Conservation (phyloP, 805 yeast genomes). For the Candida namnaoensis region DNA sequence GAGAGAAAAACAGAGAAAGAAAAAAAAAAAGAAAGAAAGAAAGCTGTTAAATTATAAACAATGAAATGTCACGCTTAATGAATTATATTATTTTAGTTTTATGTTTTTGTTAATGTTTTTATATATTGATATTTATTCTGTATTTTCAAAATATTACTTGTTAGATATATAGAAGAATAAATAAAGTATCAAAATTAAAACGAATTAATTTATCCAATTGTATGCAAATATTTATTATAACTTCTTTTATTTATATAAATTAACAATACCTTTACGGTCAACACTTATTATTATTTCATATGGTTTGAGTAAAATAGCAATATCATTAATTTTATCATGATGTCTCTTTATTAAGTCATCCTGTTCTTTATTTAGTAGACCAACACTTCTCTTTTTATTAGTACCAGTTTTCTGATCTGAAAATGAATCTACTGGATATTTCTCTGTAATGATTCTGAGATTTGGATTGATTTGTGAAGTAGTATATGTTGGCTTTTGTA, state of each 20-base stretch:
- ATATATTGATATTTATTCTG: too few relatives aligned
- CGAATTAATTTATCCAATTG: neutral
- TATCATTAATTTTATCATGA: slow-evolving; percentile 40
- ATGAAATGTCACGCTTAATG: too few relatives aligned
- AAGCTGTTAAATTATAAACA: too few relatives aligned
- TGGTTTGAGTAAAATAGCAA: slow-evolving; percentile 38
- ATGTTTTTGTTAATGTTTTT: too few relatives aligned
- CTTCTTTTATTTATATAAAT: slow-evolving; percentile 37
- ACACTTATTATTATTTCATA: slow-evolving; percentile 54
- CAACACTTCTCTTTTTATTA: slow-evolving; percentile 12
- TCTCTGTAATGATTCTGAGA: slow-evolving; percentile 33
- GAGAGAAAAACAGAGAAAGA: too few relatives aligned
- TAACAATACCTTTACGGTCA: slow-evolving; percentile 59
- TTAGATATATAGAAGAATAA: too few relatives aligned
- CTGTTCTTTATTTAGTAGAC: slow-evolving; percentile 34
- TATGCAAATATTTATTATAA: too few relatives aligned
- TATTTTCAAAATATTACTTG: too few relatives aligned
- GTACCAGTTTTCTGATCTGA: slow-evolving; percentile 2
- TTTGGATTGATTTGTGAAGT: slow-evolving; percentile 28
- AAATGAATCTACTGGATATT: slow-evolving; percentile 6
- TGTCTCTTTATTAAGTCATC: slow-evolving; percentile 34
- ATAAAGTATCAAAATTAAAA: slow-evolving; percentile 5
- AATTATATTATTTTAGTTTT: too few relatives aligned
- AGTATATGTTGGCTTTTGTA: slow-evolving; percentile 1
- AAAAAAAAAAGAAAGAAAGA: too few relatives aligned